Evolutionary conservation across 345 rosid species (phyloP), one percentile per base, ranked within the genome.

Genomic region (Clausena lansium): DNA sequence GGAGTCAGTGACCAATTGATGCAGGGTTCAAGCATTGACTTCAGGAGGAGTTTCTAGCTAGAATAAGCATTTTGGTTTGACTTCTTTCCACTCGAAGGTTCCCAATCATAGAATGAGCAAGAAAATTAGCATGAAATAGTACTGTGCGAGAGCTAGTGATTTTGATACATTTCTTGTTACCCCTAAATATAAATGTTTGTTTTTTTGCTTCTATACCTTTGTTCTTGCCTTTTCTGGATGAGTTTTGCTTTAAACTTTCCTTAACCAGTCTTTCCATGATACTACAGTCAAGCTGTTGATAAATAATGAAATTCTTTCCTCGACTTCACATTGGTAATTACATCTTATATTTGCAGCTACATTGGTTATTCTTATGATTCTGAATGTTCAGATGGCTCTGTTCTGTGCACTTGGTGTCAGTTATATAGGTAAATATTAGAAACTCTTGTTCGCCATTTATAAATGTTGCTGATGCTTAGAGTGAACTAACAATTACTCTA

Each of bases 351-450:
- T 84, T 90, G 90, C 97, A 96, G 99, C 82, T 6, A 88, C 94
- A 11, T 91, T 86, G 4, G 79, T 90, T 80, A 84, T 92, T 81
- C 86, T 96, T 80, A 78, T 94, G 62, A 69, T 65, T 71, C 83
- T 93, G 83, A 96, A 94, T 65, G 95, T 96, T 67, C 99, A 91
- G 83, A 88, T 87, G 94, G 97, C 98, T 76, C 85, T 92, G 76
- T 89, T 91, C 81, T 88, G 84, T 86, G 89, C 97, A 8, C 73
- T 96, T 50, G 84, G 73, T 1, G 80, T 92, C 80, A 87, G 98
- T 78, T 96, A 96, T 78, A 80, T 89, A 81, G 98, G 99, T 96
- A 82, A 74, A 52, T 45, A 25, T 54, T 59, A 3, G 28, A 68
- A 66, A 57, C 70, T 61, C 19, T 28, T 71, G 3, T 61, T 52